phyloP scores from a whole-genome alignment of 2,329 filamentous ascomycete species.

The Trichoderma lentiforme region DNA sequence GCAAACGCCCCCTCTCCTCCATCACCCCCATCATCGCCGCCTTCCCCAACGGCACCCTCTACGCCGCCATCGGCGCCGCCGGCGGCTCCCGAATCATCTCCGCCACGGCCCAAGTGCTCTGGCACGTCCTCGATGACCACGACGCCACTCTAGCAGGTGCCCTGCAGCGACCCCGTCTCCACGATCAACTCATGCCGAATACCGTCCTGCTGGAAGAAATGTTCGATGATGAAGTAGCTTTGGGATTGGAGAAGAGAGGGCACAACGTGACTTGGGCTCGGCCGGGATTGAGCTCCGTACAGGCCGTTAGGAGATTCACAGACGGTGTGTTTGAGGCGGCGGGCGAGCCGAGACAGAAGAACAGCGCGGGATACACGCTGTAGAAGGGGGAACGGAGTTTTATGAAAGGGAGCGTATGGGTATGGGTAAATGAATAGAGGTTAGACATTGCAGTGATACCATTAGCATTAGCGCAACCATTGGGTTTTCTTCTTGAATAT shows the following conservation, averaged over 20 bases:
- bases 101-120: conserved; percentile 68
- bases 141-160: conserved; percentile 57
- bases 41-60: conserved; percentile 59
- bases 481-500: background rate
- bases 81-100: conserved; percentile 84
- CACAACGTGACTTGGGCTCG: conserved; percentile 71
- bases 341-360: conserved; percentile 69
- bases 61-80: conserved; percentile 69
- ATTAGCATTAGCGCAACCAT: background rate
- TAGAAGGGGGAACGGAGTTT: conserved; percentile 23
- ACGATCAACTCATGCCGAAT: conserved; percentile 80
- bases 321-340: conserved; percentile 76
- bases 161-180: conserved; percentile 64
- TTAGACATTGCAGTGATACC: conserved; percentile 4
- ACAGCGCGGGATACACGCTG: conserved; percentile 61
- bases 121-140: conserved; percentile 71
- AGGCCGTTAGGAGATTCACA: conserved; percentile 58
- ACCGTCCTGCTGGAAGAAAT: conserved; percentile 62
- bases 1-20: conserved; percentile 79
- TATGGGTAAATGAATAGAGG: background rate
- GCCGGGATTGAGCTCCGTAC: conserved; percentile 63
- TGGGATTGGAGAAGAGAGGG: conserved; percentile 59
- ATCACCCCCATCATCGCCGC: conserved; percentile 77
- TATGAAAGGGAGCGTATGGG: background rate
- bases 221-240: conserved; percentile 63